Conservation (phyloP, 2,329 filamentous ascomycete species). For the Botrytis cinerea region DNA sequence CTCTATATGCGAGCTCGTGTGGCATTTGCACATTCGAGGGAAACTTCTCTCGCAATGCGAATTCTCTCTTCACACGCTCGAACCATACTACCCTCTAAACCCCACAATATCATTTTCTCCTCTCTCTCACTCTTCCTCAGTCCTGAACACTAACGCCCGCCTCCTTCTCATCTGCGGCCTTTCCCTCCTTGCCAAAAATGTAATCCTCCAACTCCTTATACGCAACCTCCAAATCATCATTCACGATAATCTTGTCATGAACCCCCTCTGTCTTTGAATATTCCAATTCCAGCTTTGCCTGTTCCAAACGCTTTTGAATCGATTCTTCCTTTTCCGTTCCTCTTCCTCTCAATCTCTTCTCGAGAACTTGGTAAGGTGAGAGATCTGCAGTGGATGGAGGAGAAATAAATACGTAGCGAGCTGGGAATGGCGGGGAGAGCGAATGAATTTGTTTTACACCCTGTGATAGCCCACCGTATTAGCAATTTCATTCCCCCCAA, state of each 20-base stretch:
- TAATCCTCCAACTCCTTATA: conserved; percentile 56
- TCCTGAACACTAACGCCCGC: neutral
- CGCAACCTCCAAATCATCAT: conserved; percentile 62
- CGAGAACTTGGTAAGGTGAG: conserved; percentile 61
- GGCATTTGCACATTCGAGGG: neutral
- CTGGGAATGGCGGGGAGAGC: conserved; percentile 52
- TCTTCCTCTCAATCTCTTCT: conserved; percentile 70
- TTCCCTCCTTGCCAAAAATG: conserved; percentile 43
- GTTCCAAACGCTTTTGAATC: conserved; percentile 66
- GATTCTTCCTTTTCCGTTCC: conserved; percentile 77
- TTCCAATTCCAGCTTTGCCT: conserved; percentile 74
- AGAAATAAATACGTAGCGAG: conserved; percentile 81
- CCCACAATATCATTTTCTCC: neutral
- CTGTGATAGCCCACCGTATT: conserved; percentile 41
- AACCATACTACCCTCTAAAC: neutral
- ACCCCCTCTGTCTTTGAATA: conserved; percentile 68
- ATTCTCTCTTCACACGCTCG: neutral
- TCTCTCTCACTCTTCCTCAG: neutral
- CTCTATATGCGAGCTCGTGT: neutral
- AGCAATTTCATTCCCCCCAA: neutral
- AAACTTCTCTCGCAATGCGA: neutral
- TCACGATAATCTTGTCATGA: conserved; percentile 66
- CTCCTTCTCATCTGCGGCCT: conserved; percentile 21
- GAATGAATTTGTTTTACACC: conserved; percentile 87
- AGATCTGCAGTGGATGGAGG: conserved; percentile 60